A percentile compares a stretch with the other conserved stretches of the same genome.
phyloP scores from a whole-genome alignment of 352 stramenopile genomes.

The Pythium angustatum region DNA sequence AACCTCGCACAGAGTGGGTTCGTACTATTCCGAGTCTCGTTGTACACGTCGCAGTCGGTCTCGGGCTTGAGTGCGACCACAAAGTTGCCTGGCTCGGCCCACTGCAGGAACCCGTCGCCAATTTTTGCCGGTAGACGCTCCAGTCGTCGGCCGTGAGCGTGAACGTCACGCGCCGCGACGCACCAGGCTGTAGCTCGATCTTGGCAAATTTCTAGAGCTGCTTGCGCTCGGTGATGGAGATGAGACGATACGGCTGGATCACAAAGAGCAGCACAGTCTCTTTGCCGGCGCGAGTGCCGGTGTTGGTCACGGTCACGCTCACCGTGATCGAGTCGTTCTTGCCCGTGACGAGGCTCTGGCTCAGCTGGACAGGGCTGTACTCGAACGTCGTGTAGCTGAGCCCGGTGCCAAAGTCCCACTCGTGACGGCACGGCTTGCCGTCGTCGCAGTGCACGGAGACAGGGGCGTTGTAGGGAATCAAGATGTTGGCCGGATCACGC shows the following conservation, averaged over 20 bases:
- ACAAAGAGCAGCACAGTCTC: slow-evolving; percentile 83
- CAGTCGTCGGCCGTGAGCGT: slow-evolving; percentile 54
- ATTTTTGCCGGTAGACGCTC: slow-evolving; percentile 66
- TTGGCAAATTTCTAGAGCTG: slow-evolving; percentile 81
- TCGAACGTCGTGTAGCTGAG: slow-evolving; percentile 73
- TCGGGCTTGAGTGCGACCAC: slow-evolving; percentile 68
- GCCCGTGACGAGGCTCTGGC: slow-evolving; percentile 35
- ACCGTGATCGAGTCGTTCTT: slow-evolving; percentile 36
- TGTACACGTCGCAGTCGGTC: slow-evolving; percentile 82
- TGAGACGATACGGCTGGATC: slow-evolving; percentile 55
- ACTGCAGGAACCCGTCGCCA: slow-evolving; percentile 52
- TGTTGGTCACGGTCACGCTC: slow-evolving; percentile 74
- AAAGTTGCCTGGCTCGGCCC: slow-evolving; percentile 71
- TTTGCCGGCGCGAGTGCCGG: slow-evolving; percentile 51
- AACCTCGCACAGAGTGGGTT: slow-evolving; percentile 53
- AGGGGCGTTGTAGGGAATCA: slow-evolving; percentile 39
- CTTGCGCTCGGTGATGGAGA: slow-evolving; percentile 78
- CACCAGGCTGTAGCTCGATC: slow-evolving; percentile 51
- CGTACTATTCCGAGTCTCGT: slow-evolving; percentile 20
- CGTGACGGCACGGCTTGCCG: slow-evolving; percentile 45
- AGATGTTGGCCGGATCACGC: slow-evolving; percentile 32
- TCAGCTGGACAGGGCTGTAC: slow-evolving; percentile 50
- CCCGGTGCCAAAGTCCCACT: slow-evolving; percentile 69
- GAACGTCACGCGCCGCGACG: slow-evolving; percentile 42
- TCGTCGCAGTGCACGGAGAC: slow-evolving; percentile 43